Base-by-base conservation (phyloP, 2,329 filamentous ascomycete species). In the Pseudocercospora eumusae region DNA sequence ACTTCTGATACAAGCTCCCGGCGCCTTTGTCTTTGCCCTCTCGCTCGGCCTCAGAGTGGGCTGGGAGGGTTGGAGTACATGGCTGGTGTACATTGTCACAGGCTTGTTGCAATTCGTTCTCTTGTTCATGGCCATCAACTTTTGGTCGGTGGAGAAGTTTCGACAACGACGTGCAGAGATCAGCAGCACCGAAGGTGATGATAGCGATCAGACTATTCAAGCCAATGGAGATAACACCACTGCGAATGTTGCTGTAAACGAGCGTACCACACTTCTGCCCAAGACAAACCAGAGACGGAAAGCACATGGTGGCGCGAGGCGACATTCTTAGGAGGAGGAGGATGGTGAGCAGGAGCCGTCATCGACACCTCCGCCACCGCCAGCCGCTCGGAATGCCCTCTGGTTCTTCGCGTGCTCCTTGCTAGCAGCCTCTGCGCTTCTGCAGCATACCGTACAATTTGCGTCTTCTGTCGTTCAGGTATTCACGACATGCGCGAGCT, bases 1-100 rank as follows among this genome's bases (percentile, higher is more conserved):
- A 89, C 98, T 99, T 93, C 90, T 90, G 74, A 96, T 99, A 33
- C 95, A 99, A 76, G 97, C 93, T 0, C 95, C 95, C 0, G 95
- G 95, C 0, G 92, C 92, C 62, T 88, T 96, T 69, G 79, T 99
- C 6, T 98, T 96, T 78, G 92, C 93, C 0, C 88, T 84, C 11
- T 97, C 92, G 74, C 79, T 99, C 47, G 74, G 67, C 57, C 59
- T 85, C 7, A 85, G 95, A 50, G 83, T 97, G 20, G 95, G 95
- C 0, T 82, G 82, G 71, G 86, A 84, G 33, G 93, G 93, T 0
- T 99, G 95, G 95, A 97, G 93, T 77, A 92, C 92, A 0, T 99
- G 95, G 95, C 88, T 92, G 9, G 88, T 98, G 13, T 96, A 93
- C 73, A 82, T 96, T 49, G 82, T 98, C 56, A 96, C 93, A 0